phyloP scores from a whole-genome alignment of 1,139 yeast species.

The Sugiyamaella xylanicola region DNA sequence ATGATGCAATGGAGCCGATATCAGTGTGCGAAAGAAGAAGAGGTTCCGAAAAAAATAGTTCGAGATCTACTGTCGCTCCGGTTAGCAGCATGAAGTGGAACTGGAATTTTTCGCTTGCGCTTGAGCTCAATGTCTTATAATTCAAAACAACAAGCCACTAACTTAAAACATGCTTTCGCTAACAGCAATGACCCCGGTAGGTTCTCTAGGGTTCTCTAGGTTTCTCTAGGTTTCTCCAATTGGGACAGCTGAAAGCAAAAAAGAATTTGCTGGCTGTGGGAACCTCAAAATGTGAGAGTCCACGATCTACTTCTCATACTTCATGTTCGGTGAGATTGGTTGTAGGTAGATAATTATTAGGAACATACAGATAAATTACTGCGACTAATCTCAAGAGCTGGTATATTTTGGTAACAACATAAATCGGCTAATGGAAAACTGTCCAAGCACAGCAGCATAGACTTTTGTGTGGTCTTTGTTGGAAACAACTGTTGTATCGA shows the following conservation, averaged over 20 bases:
- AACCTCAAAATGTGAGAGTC: no score
- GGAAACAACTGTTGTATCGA: neutral
- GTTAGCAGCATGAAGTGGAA: neutral
- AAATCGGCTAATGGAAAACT: neutral
- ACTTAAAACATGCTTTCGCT: slow-evolving; percentile 1
- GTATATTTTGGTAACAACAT: neutral
- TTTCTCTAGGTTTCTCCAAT: no score
- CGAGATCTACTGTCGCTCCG: neutral
- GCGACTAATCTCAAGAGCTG: no score
- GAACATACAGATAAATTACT: no score
- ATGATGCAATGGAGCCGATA: neutral
- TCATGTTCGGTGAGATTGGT: no score
- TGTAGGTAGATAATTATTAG: no score
- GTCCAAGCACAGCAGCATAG: neutral
- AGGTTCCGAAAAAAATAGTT: neutral
- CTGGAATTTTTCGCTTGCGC: neutral
- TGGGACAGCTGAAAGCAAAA: no score
- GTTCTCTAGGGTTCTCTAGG: no score
- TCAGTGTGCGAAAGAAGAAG: neutral
- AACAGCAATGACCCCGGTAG: neutral
- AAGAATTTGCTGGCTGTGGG: neutral
- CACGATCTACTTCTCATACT: no score
- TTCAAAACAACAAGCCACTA: neutral
- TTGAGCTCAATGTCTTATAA: neutral
- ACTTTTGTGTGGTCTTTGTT: no score